Evolutionary conservation across 768 basidiomycete genomes (phyloP).

Genomic region (Agrocybe praecox): DNA sequence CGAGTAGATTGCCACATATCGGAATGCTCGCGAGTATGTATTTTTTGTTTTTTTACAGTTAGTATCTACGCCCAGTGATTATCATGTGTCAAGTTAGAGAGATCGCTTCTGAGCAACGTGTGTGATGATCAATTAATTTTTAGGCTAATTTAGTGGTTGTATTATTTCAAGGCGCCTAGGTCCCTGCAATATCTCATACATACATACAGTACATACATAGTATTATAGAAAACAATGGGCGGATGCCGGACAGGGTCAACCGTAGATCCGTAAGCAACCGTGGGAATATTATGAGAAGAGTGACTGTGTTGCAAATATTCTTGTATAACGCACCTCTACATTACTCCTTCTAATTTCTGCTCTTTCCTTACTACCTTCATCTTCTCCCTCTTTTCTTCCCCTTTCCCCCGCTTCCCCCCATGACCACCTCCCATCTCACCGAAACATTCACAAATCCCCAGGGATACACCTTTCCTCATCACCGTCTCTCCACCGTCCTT

Average conservation of each 20-base stretch:
- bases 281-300: constrained; percentile 27
- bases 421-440: constrained; percentile 31
- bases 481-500: constrained; percentile 61
- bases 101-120: background rate
- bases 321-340: constrained; percentile 7
- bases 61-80: too few relatives aligned
- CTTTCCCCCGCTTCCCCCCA: constrained; percentile 20
- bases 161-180: background rate
- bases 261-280: constrained; percentile 11
- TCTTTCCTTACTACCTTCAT: constrained; percentile 3
- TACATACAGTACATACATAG: background rate
- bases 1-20: too few relatives aligned
- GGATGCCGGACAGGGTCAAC: background rate
- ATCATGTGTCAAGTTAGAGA: background rate
- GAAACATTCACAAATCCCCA: constrained; percentile 63
- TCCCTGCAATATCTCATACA: background rate
- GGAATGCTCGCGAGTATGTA: too few relatives aligned
- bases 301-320: background rate
- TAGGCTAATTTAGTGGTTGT: background rate
- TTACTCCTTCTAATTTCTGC: constrained; percentile 13
- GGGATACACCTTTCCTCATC: constrained; percentile 67
- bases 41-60: too few relatives aligned
- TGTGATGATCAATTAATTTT: background rate
- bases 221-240: constrained; percentile 1
- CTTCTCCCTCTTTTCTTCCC: constrained; percentile 8